A percentile compares a stretch with the other conserved stretches of the same genome.
Conservation (phyloP, 192 early-diverging fungal species). For the Coemansia sp. region DNA sequence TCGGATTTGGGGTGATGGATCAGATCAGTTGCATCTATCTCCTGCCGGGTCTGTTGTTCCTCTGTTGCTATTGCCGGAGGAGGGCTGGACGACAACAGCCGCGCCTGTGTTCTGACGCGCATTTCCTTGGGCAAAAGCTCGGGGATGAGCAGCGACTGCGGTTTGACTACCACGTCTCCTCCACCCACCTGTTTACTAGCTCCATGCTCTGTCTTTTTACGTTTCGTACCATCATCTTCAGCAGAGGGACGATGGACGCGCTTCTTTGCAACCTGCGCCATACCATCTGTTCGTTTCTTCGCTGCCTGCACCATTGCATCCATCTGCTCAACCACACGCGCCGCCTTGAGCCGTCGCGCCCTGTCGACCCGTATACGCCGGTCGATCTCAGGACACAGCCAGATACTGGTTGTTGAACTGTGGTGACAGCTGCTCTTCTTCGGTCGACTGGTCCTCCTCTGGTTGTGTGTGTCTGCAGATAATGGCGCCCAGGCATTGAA, state of each 20-base stretch:
- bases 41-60: too few species aligned
- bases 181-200: background rate
- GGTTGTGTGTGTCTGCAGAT: constrained; percentile 1
- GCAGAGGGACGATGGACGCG: too few species aligned
- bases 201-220: background rate
- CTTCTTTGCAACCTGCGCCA: background rate
- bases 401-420: constrained; percentile 15
- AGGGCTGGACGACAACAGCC: background rate
- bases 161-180: background rate
- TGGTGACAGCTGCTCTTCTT: background rate
- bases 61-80: background rate
- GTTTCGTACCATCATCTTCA: too few species aligned
- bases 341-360: constrained; percentile 20
- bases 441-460: background rate
- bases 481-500: constrained; percentile 26
- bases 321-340: constrained; percentile 22
- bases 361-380: constrained; percentile 6
- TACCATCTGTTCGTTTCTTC: constrained; percentile 5
- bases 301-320: constrained; percentile 25
- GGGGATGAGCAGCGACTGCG: constrained; percentile 47
- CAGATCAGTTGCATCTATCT: too few species aligned
- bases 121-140: constrained; percentile 45
- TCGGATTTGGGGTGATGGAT: background rate
- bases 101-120: background rate
- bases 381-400: constrained; percentile 37